Conservation (phyloP, 78 protist genomes). For the Speleostelium caveatum region DNA sequence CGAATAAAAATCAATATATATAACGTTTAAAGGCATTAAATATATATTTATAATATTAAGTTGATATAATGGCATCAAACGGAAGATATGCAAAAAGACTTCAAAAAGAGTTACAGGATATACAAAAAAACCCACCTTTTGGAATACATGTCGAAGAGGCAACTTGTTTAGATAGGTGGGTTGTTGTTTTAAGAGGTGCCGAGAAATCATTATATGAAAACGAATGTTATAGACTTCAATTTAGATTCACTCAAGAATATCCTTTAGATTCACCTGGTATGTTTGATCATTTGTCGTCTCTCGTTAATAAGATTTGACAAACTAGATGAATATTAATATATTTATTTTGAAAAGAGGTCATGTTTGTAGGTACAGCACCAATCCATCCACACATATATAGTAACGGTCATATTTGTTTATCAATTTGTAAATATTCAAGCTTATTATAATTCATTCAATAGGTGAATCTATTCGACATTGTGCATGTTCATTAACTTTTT, state of each 20-base stretch:
- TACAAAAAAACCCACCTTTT: constrained; percentile 50
- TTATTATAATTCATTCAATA: not conserved
- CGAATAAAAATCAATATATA: too few relatives aligned
- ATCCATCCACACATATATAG: constrained; percentile 87
- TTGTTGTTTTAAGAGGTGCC: constrained; percentile 35
- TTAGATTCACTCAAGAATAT: constrained; percentile 63
- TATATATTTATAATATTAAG: too few relatives aligned
- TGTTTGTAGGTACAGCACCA: constrained; percentile 77
- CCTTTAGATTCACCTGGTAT: constrained; percentile 81
- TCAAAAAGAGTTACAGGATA: constrained; percentile 68
- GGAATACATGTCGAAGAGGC: constrained; percentile 47
- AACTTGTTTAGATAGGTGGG: constrained; percentile 59
- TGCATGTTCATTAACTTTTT: not conserved
- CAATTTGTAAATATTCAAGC: constrained; percentile 51
- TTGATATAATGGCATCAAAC: constrained; percentile 13
- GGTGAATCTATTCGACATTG: too few relatives aligned
- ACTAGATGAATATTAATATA: not conserved
- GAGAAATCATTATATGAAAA: constrained; percentile 55
- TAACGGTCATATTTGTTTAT: constrained; percentile 89
- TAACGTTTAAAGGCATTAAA: too few relatives aligned
- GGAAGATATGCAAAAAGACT: constrained; percentile 56
- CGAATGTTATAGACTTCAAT: constrained; percentile 66
- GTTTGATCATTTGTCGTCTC: not conserved
- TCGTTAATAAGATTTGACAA: not conserved
- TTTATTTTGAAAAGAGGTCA: constrained; percentile 46